A percentile compares a stretch with the other conserved stretches of the same genome.
phyloP scores from a whole-genome alignment of 345 rosid genomes.

The Eucalyptus paniculata region DNA sequence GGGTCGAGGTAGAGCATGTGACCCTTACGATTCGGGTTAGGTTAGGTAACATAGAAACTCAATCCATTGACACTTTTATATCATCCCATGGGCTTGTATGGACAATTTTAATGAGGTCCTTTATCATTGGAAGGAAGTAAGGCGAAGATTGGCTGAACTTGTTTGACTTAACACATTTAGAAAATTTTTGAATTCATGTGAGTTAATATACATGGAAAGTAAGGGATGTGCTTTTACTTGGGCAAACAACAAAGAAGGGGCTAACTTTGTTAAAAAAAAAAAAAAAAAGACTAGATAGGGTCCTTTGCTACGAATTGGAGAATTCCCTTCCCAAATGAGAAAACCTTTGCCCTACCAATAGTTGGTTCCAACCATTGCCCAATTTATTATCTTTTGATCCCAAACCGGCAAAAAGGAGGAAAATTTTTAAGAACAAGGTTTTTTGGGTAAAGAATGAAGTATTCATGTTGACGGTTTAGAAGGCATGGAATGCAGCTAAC shows the following conservation, averaged over 20 bases:
- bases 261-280: too few relatives aligned
- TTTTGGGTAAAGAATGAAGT: neutral
- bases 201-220: neutral
- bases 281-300: neutral
- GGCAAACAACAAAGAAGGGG: neutral
- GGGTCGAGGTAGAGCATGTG: too few relatives aligned
- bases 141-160: neutral
- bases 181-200: neutral
- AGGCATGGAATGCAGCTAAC: neutral
- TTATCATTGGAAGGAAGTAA: neutral
- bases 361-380: neutral
- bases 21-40: too few relatives aligned
- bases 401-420: fast-evolving
- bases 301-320: neutral
- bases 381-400: neutral
- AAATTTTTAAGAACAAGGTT: neutral
- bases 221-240: neutral
- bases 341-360: neutral
- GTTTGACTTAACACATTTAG: neutral
- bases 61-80: too few relatives aligned
- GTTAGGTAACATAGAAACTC: too few relatives aligned
- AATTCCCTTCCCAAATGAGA: neutral
- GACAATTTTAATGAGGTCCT: neutral
- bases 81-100: neutral
- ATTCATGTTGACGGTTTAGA: neutral